phyloP scores from a whole-genome alignment of 768 basidiomycete species.

The Tricholoma flavovirens region DNA sequence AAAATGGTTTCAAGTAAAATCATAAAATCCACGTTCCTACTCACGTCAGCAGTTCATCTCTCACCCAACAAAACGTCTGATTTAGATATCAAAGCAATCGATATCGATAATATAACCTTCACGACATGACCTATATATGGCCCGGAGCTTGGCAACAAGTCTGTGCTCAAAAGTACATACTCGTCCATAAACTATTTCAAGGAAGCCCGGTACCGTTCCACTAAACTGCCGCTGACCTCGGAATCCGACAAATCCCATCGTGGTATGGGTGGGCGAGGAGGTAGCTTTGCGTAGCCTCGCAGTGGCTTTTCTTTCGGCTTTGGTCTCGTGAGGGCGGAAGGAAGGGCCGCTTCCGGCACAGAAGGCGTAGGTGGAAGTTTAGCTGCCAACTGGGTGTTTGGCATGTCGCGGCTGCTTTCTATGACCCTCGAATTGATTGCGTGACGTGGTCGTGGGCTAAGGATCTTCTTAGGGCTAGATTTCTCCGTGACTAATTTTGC shows the following conservation, averaged over 20 bases:
- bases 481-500: constrained; percentile 3
- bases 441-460: constrained; percentile 5
- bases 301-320: constrained; percentile 17
- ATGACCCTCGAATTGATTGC: constrained; percentile 1
- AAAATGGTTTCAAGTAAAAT: constrained; percentile 11
- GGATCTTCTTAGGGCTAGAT: not conserved
- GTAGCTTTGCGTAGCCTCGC: constrained; percentile 19
- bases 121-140: too few species aligned
- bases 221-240: not conserved
- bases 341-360: not conserved
- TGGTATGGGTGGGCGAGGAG: constrained; percentile 20
- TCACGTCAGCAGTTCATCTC: constrained; percentile 11
- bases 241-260: constrained; percentile 19
- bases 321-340: constrained; percentile 11
- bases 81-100: not conserved
- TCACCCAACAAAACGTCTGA: not conserved
- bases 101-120: too few species aligned
- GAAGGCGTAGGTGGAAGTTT: not conserved
- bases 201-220: not conserved
- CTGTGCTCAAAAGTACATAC: too few species aligned
- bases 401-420: constrained; percentile 1
- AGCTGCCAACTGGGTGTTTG: not conserved
- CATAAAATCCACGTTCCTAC: constrained; percentile 17
- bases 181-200: constrained; percentile 1
- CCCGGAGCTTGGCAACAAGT: too few species aligned